Conservation (phyloP, 2,329 filamentous ascomycete species). For the Corniculantispora saksenae region DNA sequence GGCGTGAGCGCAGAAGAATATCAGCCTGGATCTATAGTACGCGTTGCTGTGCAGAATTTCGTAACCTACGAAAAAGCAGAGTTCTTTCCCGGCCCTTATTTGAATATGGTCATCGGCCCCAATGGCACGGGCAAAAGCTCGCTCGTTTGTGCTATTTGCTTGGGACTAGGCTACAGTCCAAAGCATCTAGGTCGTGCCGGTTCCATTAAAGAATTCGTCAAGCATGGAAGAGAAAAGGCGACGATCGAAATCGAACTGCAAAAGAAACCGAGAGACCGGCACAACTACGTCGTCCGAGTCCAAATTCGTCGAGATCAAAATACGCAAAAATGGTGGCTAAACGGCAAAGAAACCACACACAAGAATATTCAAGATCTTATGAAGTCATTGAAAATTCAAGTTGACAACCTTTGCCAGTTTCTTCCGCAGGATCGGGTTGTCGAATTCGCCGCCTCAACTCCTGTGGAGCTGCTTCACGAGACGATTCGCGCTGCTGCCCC, state of each 20-base stretch:
- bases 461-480: slow-evolving; percentile 78
- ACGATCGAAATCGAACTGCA: slow-evolving; percentile 90
- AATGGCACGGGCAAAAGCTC: slow-evolving; percentile 98
- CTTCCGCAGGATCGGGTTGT: slow-evolving; percentile 93
- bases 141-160: slow-evolving; percentile 91
- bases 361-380: slow-evolving; percentile 69
- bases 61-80: slow-evolving; percentile 93
- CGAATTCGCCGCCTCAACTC: slow-evolving; percentile 83
- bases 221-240: slow-evolving; percentile 77
- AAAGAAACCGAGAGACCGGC: slow-evolving; percentile 55
- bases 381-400: slow-evolving; percentile 79
- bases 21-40: slow-evolving; percentile 82
- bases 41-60: slow-evolving; percentile 84
- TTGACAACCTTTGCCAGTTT: slow-evolving; percentile 97
- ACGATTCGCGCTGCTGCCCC: slow-evolving; percentile 88
- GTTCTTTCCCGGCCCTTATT: slow-evolving; percentile 84
- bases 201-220: slow-evolving; percentile 86
- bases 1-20: slow-evolving; percentile 39
- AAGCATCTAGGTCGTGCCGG: slow-evolving; percentile 83
- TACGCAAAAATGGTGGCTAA: slow-evolving; percentile 74
- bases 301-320: slow-evolving; percentile 82
- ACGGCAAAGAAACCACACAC: slow-evolving; percentile 63
- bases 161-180: slow-evolving; percentile 84
- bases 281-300: slow-evolving; percentile 74
- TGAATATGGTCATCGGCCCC: slow-evolving; percentile 99